Base-by-base conservation (phyloP, 495 filamentous ascomycete species). In the Aspergillus hancockii region DNA sequence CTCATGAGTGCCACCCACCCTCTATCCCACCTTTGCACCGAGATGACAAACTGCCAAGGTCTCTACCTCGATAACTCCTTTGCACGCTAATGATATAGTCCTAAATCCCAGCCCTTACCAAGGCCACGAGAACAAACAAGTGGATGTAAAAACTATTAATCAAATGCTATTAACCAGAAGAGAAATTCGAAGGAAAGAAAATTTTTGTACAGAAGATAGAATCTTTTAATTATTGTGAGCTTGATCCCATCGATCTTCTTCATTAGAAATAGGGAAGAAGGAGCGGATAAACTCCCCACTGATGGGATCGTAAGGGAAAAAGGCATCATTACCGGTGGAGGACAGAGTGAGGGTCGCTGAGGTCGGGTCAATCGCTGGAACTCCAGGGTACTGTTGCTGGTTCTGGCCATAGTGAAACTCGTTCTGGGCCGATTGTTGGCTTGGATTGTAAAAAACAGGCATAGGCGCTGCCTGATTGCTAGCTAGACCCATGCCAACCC, bases 291-390 rank as follows among this genome's bases (percentile, higher is more conserved):
- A 79, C 49, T 78, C 72, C 18, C 74, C 74, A 34, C 69, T 73
- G 54, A 79, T 77, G 22, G 75, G 75, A 54, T 79, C 77, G 55
- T 78, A 79, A 1, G 77, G 77, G 63, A 79, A 79, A 32, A 75
- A 78, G 3, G 67, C 51, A 41, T 77, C 73, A 25, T 34, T 19
- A 0, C 38, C 52, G 18, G 66, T 52, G 23, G 55, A 19, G 47
- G 61, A 38, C 14, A 61, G 25, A 4, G 69, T 62, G 1, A 61
- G 19, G 23, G 49, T 55, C 13, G 56, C 46, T 0, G 25, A 28
- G 5, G 38, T 14, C 2, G 46, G 23, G 13, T 45, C 36, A 14
- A 52, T 36, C 10, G 31, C 34, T 19, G 22, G 13, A 6, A 31
- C 23, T 12, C 28, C 53, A 2, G 38, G 13, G 12, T 36, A 55